phyloP scores from a whole-genome alignment of 2,329 filamentous ascomycete species.

The Orbilia javanica region DNA sequence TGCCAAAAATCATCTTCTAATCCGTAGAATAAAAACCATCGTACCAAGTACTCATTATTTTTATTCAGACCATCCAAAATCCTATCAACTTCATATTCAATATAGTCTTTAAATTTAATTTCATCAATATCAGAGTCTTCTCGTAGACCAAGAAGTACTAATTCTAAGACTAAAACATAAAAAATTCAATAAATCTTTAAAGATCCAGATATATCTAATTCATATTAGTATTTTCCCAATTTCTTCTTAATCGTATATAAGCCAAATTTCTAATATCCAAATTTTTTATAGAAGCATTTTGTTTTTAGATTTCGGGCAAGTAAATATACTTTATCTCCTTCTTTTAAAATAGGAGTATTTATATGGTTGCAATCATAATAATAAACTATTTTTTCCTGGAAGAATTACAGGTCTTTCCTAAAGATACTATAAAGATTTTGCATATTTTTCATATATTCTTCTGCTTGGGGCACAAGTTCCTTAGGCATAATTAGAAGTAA shows the following conservation, averaged over 20 bases:
- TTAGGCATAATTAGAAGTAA: no score
- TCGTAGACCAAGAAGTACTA: background rate
- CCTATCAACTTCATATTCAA: background rate
- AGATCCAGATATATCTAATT: background rate
- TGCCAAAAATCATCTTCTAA: constrained; percentile 7
- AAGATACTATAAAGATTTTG: no score
- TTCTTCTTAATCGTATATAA: background rate
- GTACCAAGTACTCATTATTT: constrained; percentile 29
- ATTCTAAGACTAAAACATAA: background rate
- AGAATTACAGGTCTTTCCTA: background rate
- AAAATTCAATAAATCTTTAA: background rate
- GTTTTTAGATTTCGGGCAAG: constrained; percentile 10
- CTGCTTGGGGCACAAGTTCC: no score
- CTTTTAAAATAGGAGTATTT: background rate
- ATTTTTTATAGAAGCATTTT: background rate
- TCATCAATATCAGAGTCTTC: background rate
- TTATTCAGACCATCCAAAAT: constrained; percentile 6
- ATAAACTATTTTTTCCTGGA: constrained; percentile 18
- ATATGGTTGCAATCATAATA: constrained; percentile 10
- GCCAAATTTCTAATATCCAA: constrained; percentile 12
- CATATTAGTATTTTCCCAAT: background rate
- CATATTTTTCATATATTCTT: no score
- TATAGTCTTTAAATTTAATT: background rate
- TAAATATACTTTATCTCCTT: constrained; percentile 31
- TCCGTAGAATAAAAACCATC: constrained; percentile 1